Evolutionary conservation across 768 basidiomycete genomes (phyloP).

Genomic region (Boletus rubescentipes): DNA sequence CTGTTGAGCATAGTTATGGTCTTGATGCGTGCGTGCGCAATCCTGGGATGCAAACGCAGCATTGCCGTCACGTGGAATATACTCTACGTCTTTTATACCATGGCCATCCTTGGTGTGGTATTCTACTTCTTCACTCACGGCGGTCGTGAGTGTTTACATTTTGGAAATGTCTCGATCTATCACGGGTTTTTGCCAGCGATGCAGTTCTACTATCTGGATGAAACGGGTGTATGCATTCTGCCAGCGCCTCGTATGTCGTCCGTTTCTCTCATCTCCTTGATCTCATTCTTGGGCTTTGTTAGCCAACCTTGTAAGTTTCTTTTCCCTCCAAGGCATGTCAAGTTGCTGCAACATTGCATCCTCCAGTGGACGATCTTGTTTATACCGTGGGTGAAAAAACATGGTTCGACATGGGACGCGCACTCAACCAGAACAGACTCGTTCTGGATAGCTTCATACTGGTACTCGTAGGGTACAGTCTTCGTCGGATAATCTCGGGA

Average conservation of each 20-base stretch:
- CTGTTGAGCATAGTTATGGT: constrained; percentile 18
- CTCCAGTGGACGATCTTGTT: constrained; percentile 18
- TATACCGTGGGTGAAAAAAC: constrained; percentile 12
- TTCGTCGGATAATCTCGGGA: background rate
- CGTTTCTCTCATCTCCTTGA: background rate
- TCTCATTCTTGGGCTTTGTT: background rate
- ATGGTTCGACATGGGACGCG: background rate
- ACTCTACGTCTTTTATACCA: constrained; percentile 12
- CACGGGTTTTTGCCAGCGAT: background rate
- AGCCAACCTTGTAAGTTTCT: constrained; percentile 11
- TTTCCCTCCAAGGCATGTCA: background rate
- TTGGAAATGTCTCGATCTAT: background rate
- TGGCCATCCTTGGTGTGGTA: background rate
- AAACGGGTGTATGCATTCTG: constrained; percentile 12
- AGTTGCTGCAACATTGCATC: background rate
- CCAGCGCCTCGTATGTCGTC: constrained; percentile 10
- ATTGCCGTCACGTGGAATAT: background rate
- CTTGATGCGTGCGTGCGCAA: constrained; percentile 24
- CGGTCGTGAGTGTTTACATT: background rate
- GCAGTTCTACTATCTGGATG: constrained; percentile 7
- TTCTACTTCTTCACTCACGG: background rate
- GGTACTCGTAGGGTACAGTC: background rate
- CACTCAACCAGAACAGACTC: constrained; percentile 7
- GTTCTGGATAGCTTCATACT: constrained; percentile 14
- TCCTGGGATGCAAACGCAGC: constrained; percentile 14